phyloP scores from a whole-genome alignment of 371 early-diverging fungal species.

The Actinomucor elegans region DNA sequence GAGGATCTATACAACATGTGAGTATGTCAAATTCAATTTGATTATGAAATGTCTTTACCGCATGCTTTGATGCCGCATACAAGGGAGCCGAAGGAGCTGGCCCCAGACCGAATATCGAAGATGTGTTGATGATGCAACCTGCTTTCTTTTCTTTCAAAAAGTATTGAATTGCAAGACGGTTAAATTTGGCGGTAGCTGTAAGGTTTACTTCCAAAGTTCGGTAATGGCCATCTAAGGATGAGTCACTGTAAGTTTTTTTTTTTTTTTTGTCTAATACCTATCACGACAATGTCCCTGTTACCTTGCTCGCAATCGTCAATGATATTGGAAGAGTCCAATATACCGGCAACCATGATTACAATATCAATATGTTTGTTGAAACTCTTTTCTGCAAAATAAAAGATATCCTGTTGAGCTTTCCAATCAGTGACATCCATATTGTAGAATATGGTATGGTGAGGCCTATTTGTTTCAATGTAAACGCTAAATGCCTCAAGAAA shows the following conservation, averaged over 20 bases:
- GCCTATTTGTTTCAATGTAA: too few relatives aligned
- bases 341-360: constrained; percentile 68
- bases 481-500: background rate
- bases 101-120: constrained; percentile 76
- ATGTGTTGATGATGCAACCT: constrained; percentile 78
- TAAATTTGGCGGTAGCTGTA: constrained; percentile 63
- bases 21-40: background rate
- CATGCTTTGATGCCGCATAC: constrained; percentile 82
- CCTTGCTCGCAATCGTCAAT: constrained; percentile 39
- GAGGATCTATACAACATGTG: constrained; percentile 37
- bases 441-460: constrained; percentile 30
- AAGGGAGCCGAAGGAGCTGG: constrained; percentile 68
- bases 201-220: constrained; percentile 67
- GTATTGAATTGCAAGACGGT: constrained; percentile 68
- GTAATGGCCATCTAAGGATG: constrained; percentile 30
- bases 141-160: constrained; percentile 48
- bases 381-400: constrained; percentile 33
- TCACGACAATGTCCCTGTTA: background rate
- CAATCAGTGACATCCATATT: constrained; percentile 61
- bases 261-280: background rate
- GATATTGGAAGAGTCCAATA: constrained; percentile 42
- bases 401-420: constrained; percentile 44
- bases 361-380: constrained; percentile 56
- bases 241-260: background rate
- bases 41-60: constrained; percentile 36